Conservation (phyloP, 129 eudicot species). For the Flaveria robusta region DNA sequence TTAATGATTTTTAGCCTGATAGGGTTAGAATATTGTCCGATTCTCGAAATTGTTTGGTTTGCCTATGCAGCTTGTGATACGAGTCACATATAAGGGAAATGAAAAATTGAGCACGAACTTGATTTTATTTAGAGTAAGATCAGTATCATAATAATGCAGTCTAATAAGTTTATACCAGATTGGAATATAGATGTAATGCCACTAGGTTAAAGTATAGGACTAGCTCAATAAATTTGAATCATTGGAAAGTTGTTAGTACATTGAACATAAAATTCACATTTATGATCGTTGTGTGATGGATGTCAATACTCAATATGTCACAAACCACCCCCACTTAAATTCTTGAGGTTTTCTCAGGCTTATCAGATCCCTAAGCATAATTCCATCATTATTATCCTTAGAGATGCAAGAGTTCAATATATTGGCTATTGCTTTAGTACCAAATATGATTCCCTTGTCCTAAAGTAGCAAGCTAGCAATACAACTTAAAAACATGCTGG, state of each 20-base stretch:
- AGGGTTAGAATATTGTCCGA: not conserved
- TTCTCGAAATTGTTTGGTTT: not conserved
- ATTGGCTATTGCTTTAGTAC: conserved; percentile 12
- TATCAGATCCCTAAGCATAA: not conserved
- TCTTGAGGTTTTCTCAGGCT: no score
- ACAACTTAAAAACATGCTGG: conserved; percentile 7
- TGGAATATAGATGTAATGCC: not conserved
- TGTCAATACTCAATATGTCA: not conserved
- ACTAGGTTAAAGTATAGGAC: not conserved
- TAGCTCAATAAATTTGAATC: not conserved
- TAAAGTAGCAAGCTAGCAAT: no score
- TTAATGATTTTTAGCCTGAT: not conserved
- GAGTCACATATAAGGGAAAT: not conserved
- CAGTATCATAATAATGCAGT: not conserved
- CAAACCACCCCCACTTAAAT: no score
- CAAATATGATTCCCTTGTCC: not conserved
- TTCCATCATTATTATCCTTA: not conserved
- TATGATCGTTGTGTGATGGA: not conserved
- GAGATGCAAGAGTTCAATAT: not conserved
- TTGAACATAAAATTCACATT: not conserved
- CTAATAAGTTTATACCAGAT: not conserved
- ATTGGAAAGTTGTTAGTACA: not conserved
- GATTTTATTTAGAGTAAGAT: no score
- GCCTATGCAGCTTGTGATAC: not conserved
- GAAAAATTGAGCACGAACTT: no score